phyloP scores from a whole-genome alignment of 2,329 filamentous ascomycete species.

The Talaromyces funiculosus region DNA sequence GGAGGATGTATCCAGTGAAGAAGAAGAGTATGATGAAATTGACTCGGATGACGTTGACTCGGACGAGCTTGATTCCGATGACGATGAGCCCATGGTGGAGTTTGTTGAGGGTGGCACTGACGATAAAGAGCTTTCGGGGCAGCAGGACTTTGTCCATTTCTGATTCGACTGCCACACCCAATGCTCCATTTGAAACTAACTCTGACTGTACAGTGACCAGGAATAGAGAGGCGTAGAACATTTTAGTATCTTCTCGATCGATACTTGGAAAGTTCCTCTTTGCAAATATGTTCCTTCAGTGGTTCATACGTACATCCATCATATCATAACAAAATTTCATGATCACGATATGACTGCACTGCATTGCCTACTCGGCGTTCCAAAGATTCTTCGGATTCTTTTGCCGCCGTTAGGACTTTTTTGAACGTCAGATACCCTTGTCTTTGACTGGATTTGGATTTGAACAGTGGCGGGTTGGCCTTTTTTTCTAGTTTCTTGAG shows the following conservation, averaged over 20 bases:
- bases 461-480: background rate
- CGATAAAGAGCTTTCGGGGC: conserved; percentile 45
- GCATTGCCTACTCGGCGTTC: background rate
- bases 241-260: background rate
- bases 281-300: background rate
- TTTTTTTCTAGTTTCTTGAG: background rate
- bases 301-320: background rate
- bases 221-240: conserved; percentile 2
- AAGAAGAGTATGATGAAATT: conserved; percentile 58
- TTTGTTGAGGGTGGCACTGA: conserved; percentile 32
- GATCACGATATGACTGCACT: background rate
- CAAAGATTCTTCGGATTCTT: background rate
- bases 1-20: conserved; percentile 72
- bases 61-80: conserved; percentile 49
- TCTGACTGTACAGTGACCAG: background rate
- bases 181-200: background rate
- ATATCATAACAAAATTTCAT: background rate
- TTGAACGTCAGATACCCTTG: background rate
- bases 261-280: background rate
- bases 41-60: conserved; percentile 66
- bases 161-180: conserved; percentile 17
- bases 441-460: background rate
- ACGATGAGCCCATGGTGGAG: conserved; percentile 22
- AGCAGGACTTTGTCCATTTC: conserved; percentile 51
- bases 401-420: background rate